A percentile compares a stretch with the other conserved stretches of the same genome.
These are phyloP conservation scores for Rhododendron mucronatum DNA, from an alignment of 148 eudicot genomes.

Conservation along the genomic window DNA sequence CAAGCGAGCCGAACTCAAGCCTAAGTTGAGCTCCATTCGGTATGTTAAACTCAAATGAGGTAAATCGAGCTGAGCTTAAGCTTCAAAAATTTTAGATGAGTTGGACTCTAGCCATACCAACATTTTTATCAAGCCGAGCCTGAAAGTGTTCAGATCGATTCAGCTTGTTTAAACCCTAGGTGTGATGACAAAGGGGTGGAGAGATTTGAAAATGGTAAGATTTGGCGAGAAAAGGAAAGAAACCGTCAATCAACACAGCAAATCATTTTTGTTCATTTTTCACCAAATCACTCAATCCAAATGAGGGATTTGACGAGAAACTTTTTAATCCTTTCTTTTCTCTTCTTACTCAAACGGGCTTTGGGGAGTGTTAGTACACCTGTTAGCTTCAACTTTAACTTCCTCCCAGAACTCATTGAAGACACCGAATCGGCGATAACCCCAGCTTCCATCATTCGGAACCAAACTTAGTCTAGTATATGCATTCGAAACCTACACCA, in stretches of 20 bases:
- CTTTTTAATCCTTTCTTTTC: background rate
- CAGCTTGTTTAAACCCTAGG: background rate
- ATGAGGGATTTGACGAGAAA: background rate
- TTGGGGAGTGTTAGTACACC: constrained; percentile 18
- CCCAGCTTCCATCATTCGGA: constrained; percentile 23
- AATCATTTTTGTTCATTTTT: background rate
- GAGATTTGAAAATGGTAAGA: too few species aligned
- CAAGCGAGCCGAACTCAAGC: too few species aligned
- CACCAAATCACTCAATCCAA: background rate
- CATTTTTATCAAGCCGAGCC: background rate
- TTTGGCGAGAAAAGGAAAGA: too few species aligned
- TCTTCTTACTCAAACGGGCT: background rate
- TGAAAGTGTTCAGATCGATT: background rate
- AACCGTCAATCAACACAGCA: background rate
- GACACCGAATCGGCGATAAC: constrained; percentile 63
- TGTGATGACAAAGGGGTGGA: background rate
- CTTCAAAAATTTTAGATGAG: too few species aligned
- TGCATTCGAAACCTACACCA: constrained; percentile 16
- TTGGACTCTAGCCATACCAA: background rate
- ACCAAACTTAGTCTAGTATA: constrained; percentile 31
- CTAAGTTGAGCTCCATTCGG: too few species aligned
- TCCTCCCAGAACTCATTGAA: constrained; percentile 77
- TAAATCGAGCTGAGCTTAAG: too few species aligned
- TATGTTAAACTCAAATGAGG: too few species aligned
- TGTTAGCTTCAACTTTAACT: constrained; percentile 64